Evolutionary conservation across 2,329 filamentous ascomycete genomes (phyloP), one percentile per base, ranked within the genome.

Genomic region (Penicillium fuscoglaucum): DNA sequence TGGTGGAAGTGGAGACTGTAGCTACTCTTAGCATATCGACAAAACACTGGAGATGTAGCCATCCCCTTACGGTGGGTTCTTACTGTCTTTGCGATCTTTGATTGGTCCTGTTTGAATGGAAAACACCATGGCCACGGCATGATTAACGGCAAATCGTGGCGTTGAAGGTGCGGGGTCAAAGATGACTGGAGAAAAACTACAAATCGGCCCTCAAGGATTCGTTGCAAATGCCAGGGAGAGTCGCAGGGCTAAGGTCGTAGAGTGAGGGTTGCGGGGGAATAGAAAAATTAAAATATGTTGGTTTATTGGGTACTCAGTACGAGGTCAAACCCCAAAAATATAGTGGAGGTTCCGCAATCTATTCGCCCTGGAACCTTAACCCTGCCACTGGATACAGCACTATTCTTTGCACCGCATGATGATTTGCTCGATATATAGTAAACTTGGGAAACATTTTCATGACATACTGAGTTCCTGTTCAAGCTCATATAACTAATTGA

Each of bases 121-220:
- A 48, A 57, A 12, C 40, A 57, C 24, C 39, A 52, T 19, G 39
- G 26, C 47, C 40, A 52, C 1, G 40, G 47, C 54, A 57, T 55
- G 24, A 44, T 19, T 40, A 9, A 39, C 13, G 17, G n/a, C 1
- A 21, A 17, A 19, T 15, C 9, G 10, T 5, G 41, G 6, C 2
- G 33, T 48, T 21, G 4, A 26, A 24, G 15, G 44, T 49, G 52
- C 44, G 44, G 45, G 44, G 44, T 35, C 9, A 31, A 37, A 26
- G 6, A 29, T 9, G 15, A 19, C 28, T 4, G 7, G 4, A 1
- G 17, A 3, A 13, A 21, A 31, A 31, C 2, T 4, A 45, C 26
- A 45, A 8, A 29, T 6, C 10, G 9, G 17, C 3, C n/a, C 8
- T 10, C 2, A 21, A 10, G 19, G n/a, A 33, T 47, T 47, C 12